Evolutionary conservation across 2,329 filamentous ascomycete species (phyloP), one percentile per base, ranked within the genome.

Genomic region (Pseudogymnoascus verrucosus): DNA sequence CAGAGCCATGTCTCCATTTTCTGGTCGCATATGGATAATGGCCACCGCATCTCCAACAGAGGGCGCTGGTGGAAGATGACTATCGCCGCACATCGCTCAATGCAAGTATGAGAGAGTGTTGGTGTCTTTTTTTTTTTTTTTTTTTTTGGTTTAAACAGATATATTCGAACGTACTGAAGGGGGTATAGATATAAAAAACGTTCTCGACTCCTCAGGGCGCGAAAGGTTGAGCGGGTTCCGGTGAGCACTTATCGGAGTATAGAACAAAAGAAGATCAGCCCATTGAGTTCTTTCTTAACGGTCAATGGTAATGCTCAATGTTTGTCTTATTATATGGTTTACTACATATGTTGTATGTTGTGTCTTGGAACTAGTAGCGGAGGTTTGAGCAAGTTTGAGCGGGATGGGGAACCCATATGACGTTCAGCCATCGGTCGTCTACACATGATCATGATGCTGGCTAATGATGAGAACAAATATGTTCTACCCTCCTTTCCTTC

Each of bases 301-400:
- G 42, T 10, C 12, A 47, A 26, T 23, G 19, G 42, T 3, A 23
- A 47, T 11, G 8, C 10, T 3, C 23, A 10, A 23, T 26, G 5
- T 26, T 4, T 47, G 21, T 47, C 42, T 47, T 47, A 23, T 26
- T 23, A 23, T 19, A 23, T 12, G 40, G 11, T 14, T 62, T 14
- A 31, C 37, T 16, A 44, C 37, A 31, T 62, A 42, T 62, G 16
- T 42, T 31, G n/a, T 23, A 23, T 26, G 5, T 31, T 40, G 14
- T 28, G 34, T 42, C 11, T 26, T 31, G 23, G 21, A 37, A 28
- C 6, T 14, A 42, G 12, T 6, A 8, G 60, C 60, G 37, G 37
- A 62, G 19, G 21, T 62, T 62, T 62, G 60, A 62, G 60, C 60
- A 62, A 21, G 60, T 62, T 62, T 62, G 60, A 62, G 60, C 10